Evolutionary conservation across 768 basidiomycete species (phyloP).

Genomic region (Thelephora aurantiotincta): DNA sequence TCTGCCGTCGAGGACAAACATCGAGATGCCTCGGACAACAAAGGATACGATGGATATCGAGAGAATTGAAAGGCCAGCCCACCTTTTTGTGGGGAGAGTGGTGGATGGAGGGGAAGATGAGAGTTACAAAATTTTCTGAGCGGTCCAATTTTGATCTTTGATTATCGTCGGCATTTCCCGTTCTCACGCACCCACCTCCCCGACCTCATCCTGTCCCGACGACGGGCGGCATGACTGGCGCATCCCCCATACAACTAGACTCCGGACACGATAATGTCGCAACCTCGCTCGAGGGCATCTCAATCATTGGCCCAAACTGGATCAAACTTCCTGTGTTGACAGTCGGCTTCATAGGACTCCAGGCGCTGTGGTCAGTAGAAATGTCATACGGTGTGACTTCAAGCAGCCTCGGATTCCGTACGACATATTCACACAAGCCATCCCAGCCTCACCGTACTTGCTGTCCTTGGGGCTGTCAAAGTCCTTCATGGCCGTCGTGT

Average conservation of each 20-base stretch:
- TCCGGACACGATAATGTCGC: not conserved
- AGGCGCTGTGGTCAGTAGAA: conserved; percentile 88
- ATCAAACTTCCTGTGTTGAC: conserved; percentile 57
- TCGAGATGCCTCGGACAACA: too few species aligned
- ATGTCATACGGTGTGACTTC: conserved; percentile 64
- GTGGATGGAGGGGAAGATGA: too few species aligned
- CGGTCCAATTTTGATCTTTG: too few species aligned
- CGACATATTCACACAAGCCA: not conserved
- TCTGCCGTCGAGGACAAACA: too few species aligned
- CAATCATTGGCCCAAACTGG: conserved; percentile 55
- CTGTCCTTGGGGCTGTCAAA: conserved; percentile 80
- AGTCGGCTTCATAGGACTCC: conserved; percentile 68
- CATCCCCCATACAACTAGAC: not conserved
- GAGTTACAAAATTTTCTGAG: too few species aligned
- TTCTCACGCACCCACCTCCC: too few species aligned
- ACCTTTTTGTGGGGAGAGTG: too few species aligned
- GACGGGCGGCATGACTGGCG: not conserved
- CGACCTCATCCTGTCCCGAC: too few species aligned
- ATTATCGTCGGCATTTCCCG: too few species aligned
- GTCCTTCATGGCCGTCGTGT: conserved; percentile 78
- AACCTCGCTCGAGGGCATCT: not conserved
- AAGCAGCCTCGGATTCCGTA: not conserved
- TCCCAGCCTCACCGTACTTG: conserved; percentile 70
- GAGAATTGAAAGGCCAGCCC: too few species aligned
- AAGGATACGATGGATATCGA: too few species aligned